A percentile compares a stretch with the other conserved stretches of the same genome.
Conservation (phyloP, 2,329 filamentous ascomycete genomes). For the Claviceps sp. region DNA sequence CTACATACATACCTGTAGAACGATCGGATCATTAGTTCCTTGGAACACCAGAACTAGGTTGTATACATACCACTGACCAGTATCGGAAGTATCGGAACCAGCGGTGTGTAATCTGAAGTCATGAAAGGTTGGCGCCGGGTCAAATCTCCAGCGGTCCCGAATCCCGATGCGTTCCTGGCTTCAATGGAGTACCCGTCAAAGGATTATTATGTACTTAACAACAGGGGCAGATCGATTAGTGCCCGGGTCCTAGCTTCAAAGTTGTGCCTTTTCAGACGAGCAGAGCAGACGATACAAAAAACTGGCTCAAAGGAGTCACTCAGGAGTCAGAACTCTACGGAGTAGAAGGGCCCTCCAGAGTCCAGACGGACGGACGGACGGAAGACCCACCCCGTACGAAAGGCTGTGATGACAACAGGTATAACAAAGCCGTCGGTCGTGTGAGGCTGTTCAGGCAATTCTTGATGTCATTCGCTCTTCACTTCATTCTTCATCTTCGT, state of each 20-base stretch:
- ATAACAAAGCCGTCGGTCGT: neutral
- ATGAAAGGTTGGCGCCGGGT: too few species aligned
- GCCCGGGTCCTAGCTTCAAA: neutral
- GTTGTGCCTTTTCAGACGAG: neutral
- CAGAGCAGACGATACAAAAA: neutral
- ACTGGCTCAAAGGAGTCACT: neutral
- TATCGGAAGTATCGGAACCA: too few species aligned
- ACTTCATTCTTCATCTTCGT: neutral
- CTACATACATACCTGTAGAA: too few species aligned
- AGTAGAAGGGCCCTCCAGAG: neutral
- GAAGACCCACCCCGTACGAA: too few species aligned
- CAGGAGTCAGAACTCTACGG: too few species aligned
- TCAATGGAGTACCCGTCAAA: neutral
- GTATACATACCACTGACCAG: too few species aligned
- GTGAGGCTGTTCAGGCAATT: too few species aligned
- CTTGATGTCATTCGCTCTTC: neutral
- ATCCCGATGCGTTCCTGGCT: neutral
- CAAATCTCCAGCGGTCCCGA: neutral
- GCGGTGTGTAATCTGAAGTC: too few species aligned
- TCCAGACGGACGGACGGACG: neutral
- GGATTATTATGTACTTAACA: neutral
- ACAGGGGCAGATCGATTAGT: neutral
- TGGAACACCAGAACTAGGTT: too few species aligned
- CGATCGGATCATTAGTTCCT: too few species aligned
- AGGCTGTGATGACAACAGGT: neutral